Base-by-base conservation (phyloP, 2,329 filamentous ascomycete species). In the Boeremia exigua region DNA sequence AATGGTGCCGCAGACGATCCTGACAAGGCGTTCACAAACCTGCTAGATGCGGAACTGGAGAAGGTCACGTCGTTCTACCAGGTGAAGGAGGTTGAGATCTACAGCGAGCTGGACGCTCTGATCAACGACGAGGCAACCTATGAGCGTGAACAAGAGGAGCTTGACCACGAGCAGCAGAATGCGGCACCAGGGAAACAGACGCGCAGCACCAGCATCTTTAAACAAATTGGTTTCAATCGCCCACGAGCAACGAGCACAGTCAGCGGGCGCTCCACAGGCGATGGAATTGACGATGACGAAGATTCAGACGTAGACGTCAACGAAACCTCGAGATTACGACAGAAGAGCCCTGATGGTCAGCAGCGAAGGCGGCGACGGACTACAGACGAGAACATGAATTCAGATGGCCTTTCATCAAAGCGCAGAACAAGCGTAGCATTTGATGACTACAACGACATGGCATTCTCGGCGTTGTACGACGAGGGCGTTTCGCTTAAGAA, bases 1-100 rank as follows among this genome's bases (percentile, higher is more conserved):
- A 80, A 82, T 57, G 82, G 83, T 51, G 84, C 85, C 55, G 68
- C 77, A 25, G 77, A 81, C 40, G 89, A 96, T 56, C 89, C 92
- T 12, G 93, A 98, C 73, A 83, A 86, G 34, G 84, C 93, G 56
- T 99, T 99, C 74, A 83, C 84, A 62, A 87, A 87, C 61, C 88
- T 92, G 36, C 84, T 99, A 15, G 92, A 96, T 69, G 84, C 89
- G 37, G 95, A 99, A 75, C 80, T 99, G 46, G 93, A 98, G 71
- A 98, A 98, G 81, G 92, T 99, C 58, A 90, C 86, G 68, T 90
- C 89, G 0, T 99, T 99, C 75, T 98, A 95, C 76, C 84, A 88
- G 59, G 79, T 91, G 58, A 99, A 99, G 76, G 93, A 99, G 77
- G 82, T 86, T 23, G 94, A 98, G 74, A 87, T 99, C 12, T 86